These are phyloP conservation scores for Evansstolkia leycettana DNA, from an alignment of 495 filamentous ascomycete genomes.

Conservation along the genomic window DNA sequence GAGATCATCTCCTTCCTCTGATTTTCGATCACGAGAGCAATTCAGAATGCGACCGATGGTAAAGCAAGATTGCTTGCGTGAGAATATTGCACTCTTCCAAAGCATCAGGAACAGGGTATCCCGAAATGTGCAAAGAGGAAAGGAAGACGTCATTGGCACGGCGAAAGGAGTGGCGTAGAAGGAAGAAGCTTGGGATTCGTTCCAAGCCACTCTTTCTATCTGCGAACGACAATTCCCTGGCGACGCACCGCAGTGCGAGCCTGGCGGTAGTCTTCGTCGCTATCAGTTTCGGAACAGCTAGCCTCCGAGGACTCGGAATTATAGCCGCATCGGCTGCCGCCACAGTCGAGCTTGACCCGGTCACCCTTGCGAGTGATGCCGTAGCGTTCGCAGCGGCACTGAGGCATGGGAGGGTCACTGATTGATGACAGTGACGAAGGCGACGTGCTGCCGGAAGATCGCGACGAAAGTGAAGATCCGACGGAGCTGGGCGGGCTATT, in stretches of 20 bases:
- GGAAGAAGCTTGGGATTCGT: constrained; percentile 1
- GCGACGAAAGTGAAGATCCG: constrained; percentile 63
- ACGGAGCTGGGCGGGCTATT: constrained; percentile 59
- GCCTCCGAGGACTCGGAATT: constrained; percentile 43
- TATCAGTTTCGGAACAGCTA: constrained; percentile 44
- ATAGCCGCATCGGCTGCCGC: constrained; percentile 74
- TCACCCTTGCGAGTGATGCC: constrained; percentile 88
- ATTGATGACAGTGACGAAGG: constrained; percentile 62
- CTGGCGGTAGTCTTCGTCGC: constrained; percentile 44
- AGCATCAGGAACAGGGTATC: too few species aligned
- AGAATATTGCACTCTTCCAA: too few species aligned
- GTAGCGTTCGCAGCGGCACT: constrained; percentile 86
- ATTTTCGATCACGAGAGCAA: too few species aligned
- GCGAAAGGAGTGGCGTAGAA: constrained; percentile 9
- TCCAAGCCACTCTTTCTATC: constrained; percentile 15
- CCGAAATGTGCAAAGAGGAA: not conserved
- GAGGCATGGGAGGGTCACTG: constrained; percentile 53
- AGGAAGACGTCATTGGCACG: constrained; percentile 4
- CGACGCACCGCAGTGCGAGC: constrained; percentile 44
- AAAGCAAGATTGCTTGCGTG: too few species aligned
- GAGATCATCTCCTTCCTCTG: too few species aligned
- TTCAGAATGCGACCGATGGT: too few species aligned
- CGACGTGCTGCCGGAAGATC: constrained; percentile 57
- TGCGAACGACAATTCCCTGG: constrained; percentile 66
- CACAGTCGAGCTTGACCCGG: constrained; percentile 88